phyloP scores from a whole-genome alignment of 1,284 basidiomycete species.

The Pseudozyma flocculosa region DNA sequence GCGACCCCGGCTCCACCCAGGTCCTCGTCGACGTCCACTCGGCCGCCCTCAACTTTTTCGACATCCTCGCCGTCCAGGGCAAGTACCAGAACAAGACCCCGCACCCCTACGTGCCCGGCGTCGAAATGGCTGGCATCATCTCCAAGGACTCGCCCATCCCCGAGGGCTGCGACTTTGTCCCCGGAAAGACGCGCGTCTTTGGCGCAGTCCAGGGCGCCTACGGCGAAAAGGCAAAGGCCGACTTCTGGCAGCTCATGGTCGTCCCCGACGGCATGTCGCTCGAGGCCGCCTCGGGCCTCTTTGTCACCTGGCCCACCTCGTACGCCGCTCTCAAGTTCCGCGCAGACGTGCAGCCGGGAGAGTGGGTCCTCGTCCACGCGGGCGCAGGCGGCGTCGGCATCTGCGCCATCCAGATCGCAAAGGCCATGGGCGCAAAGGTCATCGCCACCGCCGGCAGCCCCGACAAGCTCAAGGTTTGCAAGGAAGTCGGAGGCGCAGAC shows the following conservation, averaged over 20 bases:
- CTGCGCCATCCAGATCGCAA: conserved; percentile 55
- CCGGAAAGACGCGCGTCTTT: conserved; percentile 82
- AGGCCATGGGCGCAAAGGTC: conserved; percentile 47
- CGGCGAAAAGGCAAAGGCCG: conserved; percentile 64
- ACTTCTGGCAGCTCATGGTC: conserved; percentile 62
- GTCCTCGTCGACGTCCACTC: conserved; percentile 60
- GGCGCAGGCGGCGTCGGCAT: conserved; percentile 80
- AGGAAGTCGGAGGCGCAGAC: conserved; percentile 45
- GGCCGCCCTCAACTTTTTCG: conserved; percentile 51
- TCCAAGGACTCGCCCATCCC: conserved; percentile 76
- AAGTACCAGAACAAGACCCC: conserved; percentile 52
- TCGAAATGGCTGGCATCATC: conserved; percentile 80
- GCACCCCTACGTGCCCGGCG: conserved; percentile 49
- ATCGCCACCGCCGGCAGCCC: conserved; percentile 48
- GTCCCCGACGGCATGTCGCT: conserved; percentile 69
- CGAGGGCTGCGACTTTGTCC: conserved; percentile 73
- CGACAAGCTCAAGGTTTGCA: conserved; percentile 48
- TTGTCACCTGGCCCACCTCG: conserved; percentile 51
- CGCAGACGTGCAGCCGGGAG: conserved; percentile 38
- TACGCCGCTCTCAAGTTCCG: conserved; percentile 48
- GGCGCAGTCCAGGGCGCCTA: conserved; percentile 79
- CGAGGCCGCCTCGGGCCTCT: conserved; percentile 66
- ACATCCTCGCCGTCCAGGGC: conserved; percentile 48
- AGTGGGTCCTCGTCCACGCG: conserved; percentile 49
- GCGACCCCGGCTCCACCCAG: conserved; percentile 25